phyloP scores from a whole-genome alignment of 768 basidiomycete species.

The Leccinum variicolor region DNA sequence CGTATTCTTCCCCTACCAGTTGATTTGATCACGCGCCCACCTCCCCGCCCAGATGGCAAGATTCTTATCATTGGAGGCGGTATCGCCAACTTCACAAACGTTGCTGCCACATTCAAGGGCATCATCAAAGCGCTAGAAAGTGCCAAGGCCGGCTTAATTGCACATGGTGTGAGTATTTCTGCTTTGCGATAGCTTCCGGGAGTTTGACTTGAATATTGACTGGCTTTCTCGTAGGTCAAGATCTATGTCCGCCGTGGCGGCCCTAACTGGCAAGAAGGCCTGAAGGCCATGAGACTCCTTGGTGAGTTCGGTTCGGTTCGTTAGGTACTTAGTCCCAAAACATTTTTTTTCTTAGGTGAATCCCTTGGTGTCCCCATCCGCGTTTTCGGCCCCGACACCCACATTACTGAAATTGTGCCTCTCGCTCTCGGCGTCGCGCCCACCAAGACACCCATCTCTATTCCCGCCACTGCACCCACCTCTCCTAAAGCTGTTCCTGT shows the following conservation, averaged over 20 bases:
- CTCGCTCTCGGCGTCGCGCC: slow-evolving; percentile 83
- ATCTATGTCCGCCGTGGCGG: slow-evolving; percentile 98
- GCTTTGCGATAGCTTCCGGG: neutral
- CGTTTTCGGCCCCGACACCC: slow-evolving; percentile 96
- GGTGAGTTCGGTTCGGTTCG: slow-evolving; percentile 32
- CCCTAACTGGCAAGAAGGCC: slow-evolving; percentile 98
- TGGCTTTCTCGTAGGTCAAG: slow-evolving; percentile 64
- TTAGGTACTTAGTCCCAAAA: neutral
- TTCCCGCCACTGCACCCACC: slow-evolving; percentile 47
- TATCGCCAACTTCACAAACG: slow-evolving; percentile 99
- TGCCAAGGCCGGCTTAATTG: slow-evolving; percentile 81
- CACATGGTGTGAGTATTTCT: slow-evolving; percentile 25
- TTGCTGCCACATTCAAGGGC: slow-evolving; percentile 99
- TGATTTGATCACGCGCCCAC: slow-evolving; percentile 92
- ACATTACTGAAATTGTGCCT: slow-evolving; percentile 98
- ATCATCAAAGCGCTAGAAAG: slow-evolving; percentile 97
- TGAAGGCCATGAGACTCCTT: slow-evolving; percentile 97
- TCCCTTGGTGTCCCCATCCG: slow-evolving; percentile 95
- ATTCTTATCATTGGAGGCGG: slow-evolving; percentile 99
- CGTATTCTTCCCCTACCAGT: slow-evolving; percentile 40
- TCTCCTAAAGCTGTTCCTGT: slow-evolving; percentile 31
- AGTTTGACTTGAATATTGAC: neutral
- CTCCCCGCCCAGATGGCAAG: slow-evolving; percentile 83
- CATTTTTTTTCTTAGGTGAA: slow-evolving; percentile 47
- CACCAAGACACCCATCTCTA: slow-evolving; percentile 30